phyloP scores from a whole-genome alignment of 352 stramenopile species.

The Phytophthora fragariaefolia region DNA sequence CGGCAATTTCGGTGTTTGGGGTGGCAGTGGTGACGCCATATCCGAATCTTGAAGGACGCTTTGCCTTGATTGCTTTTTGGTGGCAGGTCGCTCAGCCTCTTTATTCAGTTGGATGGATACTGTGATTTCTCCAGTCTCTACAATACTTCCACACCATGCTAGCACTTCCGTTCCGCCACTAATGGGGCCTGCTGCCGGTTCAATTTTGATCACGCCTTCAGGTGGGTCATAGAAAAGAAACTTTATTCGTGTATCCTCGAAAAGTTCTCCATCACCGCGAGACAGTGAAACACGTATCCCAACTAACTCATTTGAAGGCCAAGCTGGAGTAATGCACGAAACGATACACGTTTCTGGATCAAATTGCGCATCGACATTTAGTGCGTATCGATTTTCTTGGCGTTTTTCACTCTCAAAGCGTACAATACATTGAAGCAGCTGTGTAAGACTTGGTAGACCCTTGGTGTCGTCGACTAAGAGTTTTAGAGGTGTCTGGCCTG shows the following conservation, averaged over 20 bases:
- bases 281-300: slow-evolving; percentile 45
- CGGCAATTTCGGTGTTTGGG: neutral
- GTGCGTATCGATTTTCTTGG: slow-evolving; percentile 1
- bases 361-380: slow-evolving; percentile 51
- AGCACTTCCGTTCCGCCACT: slow-evolving; percentile 60
- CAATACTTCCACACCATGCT: slow-evolving; percentile 65
- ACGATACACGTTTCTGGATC: slow-evolving; percentile 40
- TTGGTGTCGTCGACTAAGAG: slow-evolving; percentile 48
- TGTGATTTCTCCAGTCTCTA: slow-evolving; percentile 72
- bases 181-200: slow-evolving; percentile 62
- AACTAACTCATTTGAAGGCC: slow-evolving; percentile 69
- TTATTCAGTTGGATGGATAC: slow-evolving; percentile 50
- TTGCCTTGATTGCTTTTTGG: slow-evolving; percentile 4
- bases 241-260: slow-evolving; percentile 52
- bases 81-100: neutral
- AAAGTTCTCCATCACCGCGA: slow-evolving; percentile 32
- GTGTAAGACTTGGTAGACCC: slow-evolving; percentile 50
- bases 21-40: neutral
- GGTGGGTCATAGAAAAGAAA: slow-evolving; percentile 82
- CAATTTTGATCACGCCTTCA: slow-evolving; percentile 65
- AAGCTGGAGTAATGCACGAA: slow-evolving; percentile 50
- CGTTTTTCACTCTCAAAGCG: slow-evolving; percentile 56
- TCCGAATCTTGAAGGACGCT: neutral
- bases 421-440: slow-evolving; percentile 49
- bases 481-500: slow-evolving; percentile 55